Conservation (phyloP, 2,329 filamentous ascomycete species). For the Trichoderma citrinoviride region DNA sequence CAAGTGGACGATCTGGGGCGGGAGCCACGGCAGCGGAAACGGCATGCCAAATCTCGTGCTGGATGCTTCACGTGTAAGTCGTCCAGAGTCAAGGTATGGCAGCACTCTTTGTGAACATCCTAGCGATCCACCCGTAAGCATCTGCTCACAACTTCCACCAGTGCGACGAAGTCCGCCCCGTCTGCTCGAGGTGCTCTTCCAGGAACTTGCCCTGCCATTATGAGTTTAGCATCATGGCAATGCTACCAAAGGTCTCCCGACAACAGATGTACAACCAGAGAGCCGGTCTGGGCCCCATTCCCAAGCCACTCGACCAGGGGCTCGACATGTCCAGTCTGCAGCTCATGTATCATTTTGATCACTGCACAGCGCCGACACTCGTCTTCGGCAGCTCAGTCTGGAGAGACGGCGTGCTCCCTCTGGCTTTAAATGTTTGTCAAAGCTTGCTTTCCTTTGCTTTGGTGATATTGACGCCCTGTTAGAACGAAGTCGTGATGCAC, state of each 20-base stretch:
- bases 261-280: neutral
- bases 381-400: constrained; percentile 6
- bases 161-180: constrained; percentile 13
- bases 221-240: constrained; percentile 10
- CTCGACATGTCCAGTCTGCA: constrained; percentile 8
- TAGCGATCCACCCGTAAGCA: neutral
- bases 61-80: constrained; percentile 18
- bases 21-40: constrained; percentile 12
- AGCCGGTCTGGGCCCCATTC: neutral
- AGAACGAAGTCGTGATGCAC: constrained; percentile 18
- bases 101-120: no score
- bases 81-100: constrained; percentile 12
- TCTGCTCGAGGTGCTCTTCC: constrained; percentile 9
- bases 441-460: neutral
- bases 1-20: constrained; percentile 2
- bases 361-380: constrained; percentile 1
- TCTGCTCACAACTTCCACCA: neutral
- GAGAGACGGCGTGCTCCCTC: constrained; percentile 12
- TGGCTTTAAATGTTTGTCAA: constrained; percentile 1
- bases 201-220: constrained; percentile 9
- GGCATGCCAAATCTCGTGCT: constrained; percentile 12
- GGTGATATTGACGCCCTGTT: neutral
- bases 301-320: neutral
- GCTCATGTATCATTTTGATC: constrained; percentile 19
- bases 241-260: neutral